Base-by-base conservation (phyloP, 1,284 basidiomycete genomes). In the Boletus hoseneyae region DNA sequence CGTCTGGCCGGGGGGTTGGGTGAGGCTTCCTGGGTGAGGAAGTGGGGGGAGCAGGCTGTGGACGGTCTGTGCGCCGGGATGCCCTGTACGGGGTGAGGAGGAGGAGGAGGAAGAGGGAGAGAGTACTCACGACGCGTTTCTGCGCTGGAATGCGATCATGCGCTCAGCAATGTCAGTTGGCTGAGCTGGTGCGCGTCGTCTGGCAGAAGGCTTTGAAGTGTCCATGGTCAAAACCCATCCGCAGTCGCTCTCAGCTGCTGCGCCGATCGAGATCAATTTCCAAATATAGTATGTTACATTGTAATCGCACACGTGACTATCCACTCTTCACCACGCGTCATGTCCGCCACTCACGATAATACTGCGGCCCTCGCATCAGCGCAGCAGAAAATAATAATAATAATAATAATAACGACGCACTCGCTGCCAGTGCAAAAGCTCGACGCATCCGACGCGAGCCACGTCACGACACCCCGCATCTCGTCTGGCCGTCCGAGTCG, bases 401-500 rank as follows among this genome's bases (percentile, higher is more conserved):
- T 12, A 30, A 30, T 18, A 83, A n/a, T n/a, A n/a, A n/a, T n/a
- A n/a, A n/a, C n/a, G n/a, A n/a, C 83, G 59, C 61, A 87, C 85
- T 88, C 84, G 84, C 79, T 79, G 0, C 86, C 85, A 0, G 86
- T 88, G 59, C 86, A 88, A 63, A 83, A 88, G 34, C 77, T 85
- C 6, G 83, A 87, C 39, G 85, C 85, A 53, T 87, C 86, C 52
- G 83, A 86, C 35, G 87, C 86, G 16, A 91, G 72, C 89, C 89
- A 91, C 11, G 80, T 72, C 37, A 83, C 74, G 0, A 87, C 87
- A 16, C 88, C 88, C 6, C 89, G 76, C 60, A 91, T 65, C 66
- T 92, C 89, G 62, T 90, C 85, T 0, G 85, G 79, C 12, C 86
- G 73, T 29, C 89, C 88, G 25, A 91, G 76, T 16, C 90, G 77